Conservation (phyloP, 192 early-diverging fungal genomes). For the Coemansia sp. region DNA sequence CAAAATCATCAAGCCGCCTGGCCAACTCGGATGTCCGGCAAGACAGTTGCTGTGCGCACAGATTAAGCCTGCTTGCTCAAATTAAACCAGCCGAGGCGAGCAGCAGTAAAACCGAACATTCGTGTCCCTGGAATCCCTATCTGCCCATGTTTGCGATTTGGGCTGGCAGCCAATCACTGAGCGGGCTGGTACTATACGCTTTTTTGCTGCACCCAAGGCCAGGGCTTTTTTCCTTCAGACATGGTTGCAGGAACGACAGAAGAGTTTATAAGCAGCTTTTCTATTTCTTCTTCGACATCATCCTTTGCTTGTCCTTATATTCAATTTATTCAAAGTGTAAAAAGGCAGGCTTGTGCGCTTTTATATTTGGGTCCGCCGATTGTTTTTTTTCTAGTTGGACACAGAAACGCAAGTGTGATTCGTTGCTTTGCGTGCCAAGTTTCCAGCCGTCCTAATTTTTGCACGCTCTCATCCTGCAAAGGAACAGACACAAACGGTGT, state of each 20-base stretch:
- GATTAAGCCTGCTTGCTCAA: background rate
- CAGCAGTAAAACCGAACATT: background rate
- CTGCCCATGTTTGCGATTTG: background rate
- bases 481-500: background rate
- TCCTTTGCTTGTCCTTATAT: background rate
- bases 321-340: background rate
- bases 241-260: background rate
- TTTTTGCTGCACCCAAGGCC: background rate
- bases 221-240: background rate
- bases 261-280: background rate
- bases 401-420: background rate
- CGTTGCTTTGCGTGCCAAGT: too few relatives aligned
- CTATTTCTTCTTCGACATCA: background rate
- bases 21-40: background rate
- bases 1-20: background rate
- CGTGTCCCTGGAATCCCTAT: background rate
- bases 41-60: background rate
- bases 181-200: background rate
- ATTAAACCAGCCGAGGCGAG: background rate
- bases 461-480: background rate
- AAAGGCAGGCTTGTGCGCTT: too few relatives aligned
- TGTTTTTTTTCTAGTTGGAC: background rate
- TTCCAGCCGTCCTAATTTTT: background rate
- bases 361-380: background rate
- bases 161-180: background rate